Conservation (phyloP, 2,329 filamentous ascomycete genomes). For the Colletotrichum trifolii region DNA sequence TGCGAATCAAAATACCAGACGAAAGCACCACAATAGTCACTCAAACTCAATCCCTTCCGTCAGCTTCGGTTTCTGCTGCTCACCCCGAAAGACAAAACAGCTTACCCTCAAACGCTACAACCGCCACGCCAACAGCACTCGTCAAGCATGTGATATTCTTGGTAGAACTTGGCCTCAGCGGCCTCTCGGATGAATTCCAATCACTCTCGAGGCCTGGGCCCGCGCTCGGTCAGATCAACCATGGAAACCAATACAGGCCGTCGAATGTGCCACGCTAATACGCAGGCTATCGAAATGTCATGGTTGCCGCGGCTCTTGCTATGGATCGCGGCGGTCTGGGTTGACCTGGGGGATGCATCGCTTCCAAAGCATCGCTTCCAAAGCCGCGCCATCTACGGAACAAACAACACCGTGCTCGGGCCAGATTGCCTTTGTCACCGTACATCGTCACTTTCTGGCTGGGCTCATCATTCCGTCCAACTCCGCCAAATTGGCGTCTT, state of each 20-base stretch:
- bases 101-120: not conserved
- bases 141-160: slow-evolving; percentile 22
- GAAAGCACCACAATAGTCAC: slow-evolving; percentile 16
- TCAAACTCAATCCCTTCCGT: slow-evolving; percentile 24
- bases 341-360: not conserved
- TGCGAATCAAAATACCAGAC: slow-evolving; percentile 35
- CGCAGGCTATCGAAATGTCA: too few species aligned
- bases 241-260: slow-evolving; percentile 13
- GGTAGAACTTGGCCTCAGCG: too few species aligned
- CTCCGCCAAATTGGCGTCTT: too few species aligned
- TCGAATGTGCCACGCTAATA: too few species aligned
- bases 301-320: too few species aligned
- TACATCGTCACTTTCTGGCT: not conserved
- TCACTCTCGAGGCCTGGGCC: not conserved
- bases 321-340: too few species aligned
- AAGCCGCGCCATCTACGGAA: not conserved
- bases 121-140: not conserved
- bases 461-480: too few species aligned
- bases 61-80: not conserved
- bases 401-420: not conserved
- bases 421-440: not conserved
- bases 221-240: slow-evolving; percentile 1
- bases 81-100: not conserved
- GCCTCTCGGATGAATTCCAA: too few species aligned
- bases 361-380: slow-evolving; percentile 12